Conservation (phyloP, 495 filamentous ascomycete species). For the Hyaloscypha hepaticicola region DNA sequence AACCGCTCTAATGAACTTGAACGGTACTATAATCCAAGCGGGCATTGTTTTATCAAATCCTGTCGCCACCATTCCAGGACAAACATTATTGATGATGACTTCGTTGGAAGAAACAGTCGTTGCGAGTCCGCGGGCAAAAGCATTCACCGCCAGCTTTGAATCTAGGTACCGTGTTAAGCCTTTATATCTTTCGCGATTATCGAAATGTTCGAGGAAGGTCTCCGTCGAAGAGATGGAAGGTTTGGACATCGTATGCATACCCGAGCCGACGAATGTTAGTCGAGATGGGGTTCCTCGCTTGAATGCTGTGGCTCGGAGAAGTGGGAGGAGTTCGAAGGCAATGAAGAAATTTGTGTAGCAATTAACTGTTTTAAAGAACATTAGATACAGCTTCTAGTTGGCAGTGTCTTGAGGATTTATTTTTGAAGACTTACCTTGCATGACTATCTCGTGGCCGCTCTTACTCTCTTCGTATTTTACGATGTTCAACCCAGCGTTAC, state of each 20-base stretch:
- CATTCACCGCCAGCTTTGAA: constrained; percentile 29
- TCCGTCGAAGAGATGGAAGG: constrained; percentile 18
- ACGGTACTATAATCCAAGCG: constrained; percentile 20
- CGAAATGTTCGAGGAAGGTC: constrained; percentile 33
- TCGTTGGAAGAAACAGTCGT: constrained; percentile 25
- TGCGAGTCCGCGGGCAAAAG: constrained; percentile 31
- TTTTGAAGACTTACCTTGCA: constrained; percentile 35
- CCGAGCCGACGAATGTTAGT: constrained; percentile 38
- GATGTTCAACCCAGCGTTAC: constrained; percentile 37
- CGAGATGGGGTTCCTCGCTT: constrained; percentile 28
- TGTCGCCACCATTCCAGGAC: constrained; percentile 32
- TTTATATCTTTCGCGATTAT: constrained; percentile 29
- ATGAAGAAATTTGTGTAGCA: constrained; percentile 15
- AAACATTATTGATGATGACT: constrained; percentile 34
- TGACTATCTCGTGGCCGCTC: constrained; percentile 35
- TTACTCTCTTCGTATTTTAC: constrained; percentile 28
- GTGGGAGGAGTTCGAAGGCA: constrained; percentile 35
- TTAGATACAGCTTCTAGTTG: constrained; percentile 10
- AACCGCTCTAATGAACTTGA: constrained; percentile 20
- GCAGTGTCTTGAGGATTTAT: constrained; percentile 33
- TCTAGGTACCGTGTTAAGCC: constrained; percentile 32
- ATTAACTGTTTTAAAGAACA: background rate
- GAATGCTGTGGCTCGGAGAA: constrained; percentile 30
- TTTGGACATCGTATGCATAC: constrained; percentile 23
- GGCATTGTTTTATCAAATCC: constrained; percentile 17